Conservation (phyloP, 2,329 filamentous ascomycete species). For the Pyricularia pennisetigena region DNA sequence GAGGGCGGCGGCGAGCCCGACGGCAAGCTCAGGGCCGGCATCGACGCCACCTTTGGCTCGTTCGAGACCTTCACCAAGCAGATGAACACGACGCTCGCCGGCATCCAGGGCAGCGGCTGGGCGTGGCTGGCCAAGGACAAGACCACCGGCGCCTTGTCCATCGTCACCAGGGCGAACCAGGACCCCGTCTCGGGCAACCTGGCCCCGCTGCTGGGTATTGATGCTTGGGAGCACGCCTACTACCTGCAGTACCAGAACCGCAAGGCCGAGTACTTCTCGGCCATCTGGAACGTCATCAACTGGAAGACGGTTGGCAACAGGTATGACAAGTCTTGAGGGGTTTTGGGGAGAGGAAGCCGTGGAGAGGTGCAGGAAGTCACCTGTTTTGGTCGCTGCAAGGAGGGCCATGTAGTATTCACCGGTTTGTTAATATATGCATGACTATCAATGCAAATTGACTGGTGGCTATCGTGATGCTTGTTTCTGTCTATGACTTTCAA, state of each 20-base stretch:
- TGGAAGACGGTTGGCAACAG: slow-evolving; percentile 83
- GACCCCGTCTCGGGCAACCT: slow-evolving; percentile 80
- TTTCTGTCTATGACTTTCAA: background rate
- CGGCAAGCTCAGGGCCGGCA: slow-evolving; percentile 52
- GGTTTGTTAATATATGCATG: background rate
- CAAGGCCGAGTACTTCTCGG: slow-evolving; percentile 91
- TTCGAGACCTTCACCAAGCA: slow-evolving; percentile 54
- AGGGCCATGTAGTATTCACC: background rate
- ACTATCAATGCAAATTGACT: background rate
- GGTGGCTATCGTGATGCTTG: background rate
- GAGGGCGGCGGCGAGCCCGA: slow-evolving; percentile 51
- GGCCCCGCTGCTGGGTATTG: slow-evolving; percentile 75
- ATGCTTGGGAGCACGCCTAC: slow-evolving; percentile 96
- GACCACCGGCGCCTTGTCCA: slow-evolving; percentile 46
- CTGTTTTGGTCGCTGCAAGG: background rate
- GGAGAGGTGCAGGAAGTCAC: background rate
- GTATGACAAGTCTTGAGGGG: slow-evolving; percentile 27
- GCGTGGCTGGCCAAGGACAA: slow-evolving; percentile 76
- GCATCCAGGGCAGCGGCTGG: slow-evolving; percentile 82
- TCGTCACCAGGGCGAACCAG: slow-evolving; percentile 74
- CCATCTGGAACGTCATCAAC: slow-evolving; percentile 92
- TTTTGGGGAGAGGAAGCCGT: background rate
- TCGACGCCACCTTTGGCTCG: slow-evolving; percentile 58
- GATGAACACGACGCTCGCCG: slow-evolving; percentile 59
- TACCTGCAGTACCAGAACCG: slow-evolving; percentile 95